phyloP scores from a whole-genome alignment of 2,329 filamentous ascomycete species.

The Coleophoma eucalyptorum region DNA sequence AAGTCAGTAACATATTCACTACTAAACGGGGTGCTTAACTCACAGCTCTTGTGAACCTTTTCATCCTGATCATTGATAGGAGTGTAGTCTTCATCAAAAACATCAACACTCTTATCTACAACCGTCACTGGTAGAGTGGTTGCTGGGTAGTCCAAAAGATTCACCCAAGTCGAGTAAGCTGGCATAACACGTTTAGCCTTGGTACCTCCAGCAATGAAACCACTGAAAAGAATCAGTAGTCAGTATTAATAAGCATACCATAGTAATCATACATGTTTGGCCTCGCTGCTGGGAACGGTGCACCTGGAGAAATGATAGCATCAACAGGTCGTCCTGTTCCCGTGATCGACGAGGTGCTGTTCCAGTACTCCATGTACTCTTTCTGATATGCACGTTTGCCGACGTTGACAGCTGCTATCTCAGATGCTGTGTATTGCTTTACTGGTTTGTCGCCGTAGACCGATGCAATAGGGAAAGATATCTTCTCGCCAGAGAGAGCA shows the following conservation, averaged over 20 bases:
- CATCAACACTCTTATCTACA: slow-evolving; percentile 46
- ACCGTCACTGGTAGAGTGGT: slow-evolving; percentile 51
- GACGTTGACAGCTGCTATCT: slow-evolving; percentile 37
- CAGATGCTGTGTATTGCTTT: slow-evolving; percentile 23
- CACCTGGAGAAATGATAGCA: slow-evolving; percentile 45
- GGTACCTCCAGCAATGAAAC: too few species aligned
- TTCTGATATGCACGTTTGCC: slow-evolving; percentile 51
- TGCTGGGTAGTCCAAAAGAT: slow-evolving; percentile 52
- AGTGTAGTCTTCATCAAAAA: slow-evolving; percentile 29
- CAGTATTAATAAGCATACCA: slow-evolving; percentile 29
- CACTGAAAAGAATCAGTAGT: too few species aligned
- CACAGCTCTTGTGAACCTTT: slow-evolving; percentile 40
- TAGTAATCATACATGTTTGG: slow-evolving; percentile 42
- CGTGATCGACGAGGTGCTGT: slow-evolving; percentile 16
- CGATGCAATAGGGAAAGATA: slow-evolving; percentile 19
- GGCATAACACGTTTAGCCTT: neutral
- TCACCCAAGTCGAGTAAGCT: slow-evolving; percentile 37
- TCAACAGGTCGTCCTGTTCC: slow-evolving; percentile 44
- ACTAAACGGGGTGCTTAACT: slow-evolving; percentile 17
- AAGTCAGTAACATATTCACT: slow-evolving; percentile 1
- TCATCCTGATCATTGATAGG: slow-evolving; percentile 36
- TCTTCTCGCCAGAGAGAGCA: slow-evolving; percentile 49
- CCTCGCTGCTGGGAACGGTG: slow-evolving; percentile 44
- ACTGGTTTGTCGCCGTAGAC: slow-evolving; percentile 25
- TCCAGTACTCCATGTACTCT: slow-evolving; percentile 51